Evolutionary conservation across 2,329 filamentous ascomycete genomes (phyloP).

Genomic region (Triangularia verruculosa): DNA sequence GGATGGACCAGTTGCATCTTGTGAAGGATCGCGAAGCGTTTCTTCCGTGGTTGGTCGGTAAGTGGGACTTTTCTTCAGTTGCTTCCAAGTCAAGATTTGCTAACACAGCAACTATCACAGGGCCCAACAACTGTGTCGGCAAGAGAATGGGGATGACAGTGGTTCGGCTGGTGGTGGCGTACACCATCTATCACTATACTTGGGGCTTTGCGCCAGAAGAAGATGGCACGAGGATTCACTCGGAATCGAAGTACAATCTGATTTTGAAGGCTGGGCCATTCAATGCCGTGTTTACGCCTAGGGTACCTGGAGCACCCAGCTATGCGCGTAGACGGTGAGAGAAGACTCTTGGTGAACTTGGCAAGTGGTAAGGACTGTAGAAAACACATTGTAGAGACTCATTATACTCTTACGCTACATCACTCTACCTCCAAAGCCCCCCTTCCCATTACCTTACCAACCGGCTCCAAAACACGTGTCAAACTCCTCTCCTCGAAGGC

Average conservation of each 20-base stretch:
- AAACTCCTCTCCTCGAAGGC: constrained; percentile 11
- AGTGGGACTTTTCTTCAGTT: neutral
- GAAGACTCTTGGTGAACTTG: too few relatives aligned
- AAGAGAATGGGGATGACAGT: constrained; percentile 38
- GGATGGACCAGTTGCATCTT: constrained; percentile 33
- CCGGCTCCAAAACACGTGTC: neutral
- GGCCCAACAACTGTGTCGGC: constrained; percentile 36
- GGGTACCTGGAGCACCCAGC: neutral
- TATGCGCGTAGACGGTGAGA: neutral
- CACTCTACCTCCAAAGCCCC: neutral
- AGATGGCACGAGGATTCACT: constrained; percentile 13
- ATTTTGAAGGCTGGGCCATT: constrained; percentile 17
- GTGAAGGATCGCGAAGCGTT: constrained; percentile 26
- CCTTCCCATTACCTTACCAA: neutral
- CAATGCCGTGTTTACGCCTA: constrained; percentile 17
- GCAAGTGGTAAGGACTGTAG: too few relatives aligned
- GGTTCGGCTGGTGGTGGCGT: constrained; percentile 22
- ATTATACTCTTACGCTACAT: neutral
- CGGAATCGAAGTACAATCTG: constrained; percentile 10
- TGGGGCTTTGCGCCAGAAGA: constrained; percentile 23
- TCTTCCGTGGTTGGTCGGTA: constrained; percentile 31
- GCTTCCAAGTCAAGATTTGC: neutral
- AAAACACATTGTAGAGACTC: too few relatives aligned
- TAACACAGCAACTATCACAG: constrained; percentile 17
- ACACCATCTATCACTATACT: constrained; percentile 22